Base-by-base conservation (phyloP, 306 rosid species). In the Neltuma alba region DNA sequence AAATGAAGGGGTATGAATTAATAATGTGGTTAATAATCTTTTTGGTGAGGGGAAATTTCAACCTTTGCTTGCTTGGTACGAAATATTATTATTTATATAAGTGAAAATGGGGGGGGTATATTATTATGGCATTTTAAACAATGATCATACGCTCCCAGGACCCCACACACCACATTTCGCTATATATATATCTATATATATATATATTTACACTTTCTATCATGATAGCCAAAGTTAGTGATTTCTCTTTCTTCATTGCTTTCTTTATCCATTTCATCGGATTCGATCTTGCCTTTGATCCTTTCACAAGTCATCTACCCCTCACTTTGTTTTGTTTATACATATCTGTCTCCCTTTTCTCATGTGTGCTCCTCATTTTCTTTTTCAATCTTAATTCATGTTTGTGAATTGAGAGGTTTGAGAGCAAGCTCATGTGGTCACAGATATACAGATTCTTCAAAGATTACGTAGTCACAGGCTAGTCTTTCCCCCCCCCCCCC, bases 11-110 rank as follows among this genome's bases (percentile, higher is more conserved):
- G 27, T 1, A 21, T 31, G 68, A 75, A 80, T 80, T 1, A 75
- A 76, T 80, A 1, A 10, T 11, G 69, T 66, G 37, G 9, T 63
- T 15, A 40, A 40, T 28, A 20, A 30, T 55, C 50, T 84, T 77
- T 4, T 48, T 18, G 23, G 57, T 0, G 57, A 74, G 71, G 78
- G 44, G 50, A 72, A 63, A 50, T 82, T 73, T 36, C 66, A 50
- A 75, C 58, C 33, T 88, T 92, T 88, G 88, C 94, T 91, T 91
- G 84, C 83, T 75, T 83, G 14, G 57, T 73, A 93, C 84, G 89
- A 78, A 68, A 86, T 74, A 79, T 48, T 20, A 50, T n/a, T 21
- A 7, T 81, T 79, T 62, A 80, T 37, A 23, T 28, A 30, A 57
- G 47, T 15, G 33, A 20, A 20, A 18, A 8, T 84, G 81, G 47